Evolutionary conservation across 2,329 filamentous ascomycete genomes (phyloP), one percentile per base, ranked within the genome.

Genomic region (Colletotrichum godetiae): DNA sequence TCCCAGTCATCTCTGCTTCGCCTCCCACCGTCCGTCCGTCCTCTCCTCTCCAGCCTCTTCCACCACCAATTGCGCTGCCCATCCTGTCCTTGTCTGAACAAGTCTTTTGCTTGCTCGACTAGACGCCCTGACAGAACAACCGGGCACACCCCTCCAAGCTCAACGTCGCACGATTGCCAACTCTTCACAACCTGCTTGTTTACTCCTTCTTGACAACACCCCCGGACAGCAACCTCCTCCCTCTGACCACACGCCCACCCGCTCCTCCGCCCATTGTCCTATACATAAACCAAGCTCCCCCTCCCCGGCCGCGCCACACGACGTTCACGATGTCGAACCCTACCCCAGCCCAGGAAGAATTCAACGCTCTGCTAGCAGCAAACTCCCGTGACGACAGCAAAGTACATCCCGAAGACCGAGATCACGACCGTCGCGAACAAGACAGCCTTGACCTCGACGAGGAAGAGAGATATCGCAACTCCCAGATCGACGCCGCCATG

Each of bases 261-360:
- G 59, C 64, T 63, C 73, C 61, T 62, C 72, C 53, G 68, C 60
- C 59, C 35, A 19, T 63, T 37, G 27, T 72, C 76, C 74, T 76
- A 75, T 80, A 83, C 87, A 88, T 83, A 81, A 76, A 76, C 78
- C 78, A 65, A 77, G 78, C 76, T 76, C 46, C 65, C 76, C 76
- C 74, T 67, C 70, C 70, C 72, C 59, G 65, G 67, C 70, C 69
- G 75, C 76, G 60, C 71, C 70, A 67, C 73, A 77, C 67, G 76
- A 3, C 8, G 5, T 4, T 77, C 85, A 86, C 67, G 80, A 91
- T 91, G 89, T 84, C 88, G 76, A 84, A 86, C 75, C 84, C 82
- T 63, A 91, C 90, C 67, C 85, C 89, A 71, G 91, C 91, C 64
- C 89, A 92, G 82, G 90, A 92, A 85, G 91, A 93, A 82, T 92